A percentile compares a stretch with the other conserved stretches of the same genome.
These are phyloP conservation scores for Calonectria leucothoes DNA, from an alignment of 2,329 filamentous ascomycete genomes.

Conservation along the genomic window DNA sequence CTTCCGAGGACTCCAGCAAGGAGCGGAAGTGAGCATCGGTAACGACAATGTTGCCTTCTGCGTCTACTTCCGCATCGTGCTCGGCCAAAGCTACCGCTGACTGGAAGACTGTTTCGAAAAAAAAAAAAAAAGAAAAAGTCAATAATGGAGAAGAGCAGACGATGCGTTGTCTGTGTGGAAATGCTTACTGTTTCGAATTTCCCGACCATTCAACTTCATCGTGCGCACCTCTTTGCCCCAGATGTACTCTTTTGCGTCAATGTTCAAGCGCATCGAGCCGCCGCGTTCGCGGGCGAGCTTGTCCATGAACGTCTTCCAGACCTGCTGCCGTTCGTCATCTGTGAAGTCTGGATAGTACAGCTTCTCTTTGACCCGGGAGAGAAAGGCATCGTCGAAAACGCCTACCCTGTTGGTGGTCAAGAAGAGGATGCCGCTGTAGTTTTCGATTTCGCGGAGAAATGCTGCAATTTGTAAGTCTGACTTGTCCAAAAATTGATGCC, in stretches of 20 bases:
- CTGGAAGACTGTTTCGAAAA: conserved; percentile 39
- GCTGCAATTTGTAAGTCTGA: too few relatives aligned
- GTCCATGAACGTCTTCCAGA: conserved; percentile 45
- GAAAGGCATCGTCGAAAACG: background rate
- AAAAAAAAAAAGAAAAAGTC: background rate
- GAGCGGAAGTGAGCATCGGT: conserved; percentile 42
- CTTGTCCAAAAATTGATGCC: too few relatives aligned
- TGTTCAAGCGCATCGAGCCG: background rate
- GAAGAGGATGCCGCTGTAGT: conserved; percentile 47
- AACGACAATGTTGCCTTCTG: conserved; percentile 39
- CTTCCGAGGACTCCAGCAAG: conserved; percentile 41
- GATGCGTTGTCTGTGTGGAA: too few relatives aligned
- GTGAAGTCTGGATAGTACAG: conserved; percentile 25
- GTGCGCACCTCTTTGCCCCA: conserved; percentile 27
- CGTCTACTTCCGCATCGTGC: conserved; percentile 35
- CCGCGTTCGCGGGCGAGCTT: conserved; percentile 31
- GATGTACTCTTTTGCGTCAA: conserved; percentile 31
- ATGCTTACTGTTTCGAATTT: conserved; percentile 41
- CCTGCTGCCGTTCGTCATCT: conserved; percentile 35
- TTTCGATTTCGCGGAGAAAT: conserved; percentile 45
- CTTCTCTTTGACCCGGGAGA: background rate
- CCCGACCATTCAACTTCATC: conserved; percentile 39
- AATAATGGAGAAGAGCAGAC: too few relatives aligned
- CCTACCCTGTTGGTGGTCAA: conserved; percentile 41
- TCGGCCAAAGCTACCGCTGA: conserved; percentile 47